These are phyloP conservation scores for Cercis canadensis DNA, from an alignment of 306 rosid species.

Conservation along the genomic window DNA sequence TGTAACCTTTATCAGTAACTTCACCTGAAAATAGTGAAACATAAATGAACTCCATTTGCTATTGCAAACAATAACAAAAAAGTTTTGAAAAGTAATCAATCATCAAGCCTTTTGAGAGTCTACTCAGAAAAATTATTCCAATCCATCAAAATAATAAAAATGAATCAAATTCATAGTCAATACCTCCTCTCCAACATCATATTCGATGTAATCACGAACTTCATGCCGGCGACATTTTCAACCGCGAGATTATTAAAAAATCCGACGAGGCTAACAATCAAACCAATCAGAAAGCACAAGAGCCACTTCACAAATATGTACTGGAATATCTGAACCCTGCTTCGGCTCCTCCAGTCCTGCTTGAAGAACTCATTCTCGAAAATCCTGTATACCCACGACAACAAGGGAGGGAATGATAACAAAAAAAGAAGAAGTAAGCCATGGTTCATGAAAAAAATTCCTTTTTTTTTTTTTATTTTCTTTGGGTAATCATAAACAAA, in stretches of 20 bases:
- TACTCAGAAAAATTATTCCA: background rate
- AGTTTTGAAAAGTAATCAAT: constrained; percentile 1
- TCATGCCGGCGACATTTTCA: constrained; percentile 89
- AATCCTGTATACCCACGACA: constrained; percentile 52
- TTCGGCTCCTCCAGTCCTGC: constrained; percentile 93
- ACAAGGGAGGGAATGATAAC: background rate
- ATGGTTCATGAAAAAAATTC: constrained; percentile 15
- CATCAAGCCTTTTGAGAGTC: no score
- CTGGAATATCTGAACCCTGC: constrained; percentile 59
- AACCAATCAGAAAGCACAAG: constrained; percentile 67
- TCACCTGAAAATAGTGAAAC: background rate
- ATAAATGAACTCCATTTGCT: constrained; percentile 8
- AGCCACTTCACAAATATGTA: constrained; percentile 81
- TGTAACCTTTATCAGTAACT: constrained; percentile 35
- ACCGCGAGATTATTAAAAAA: constrained; percentile 89
- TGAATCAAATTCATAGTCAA: background rate
- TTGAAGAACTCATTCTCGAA: constrained; percentile 82
- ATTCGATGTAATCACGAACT: constrained; percentile 88
- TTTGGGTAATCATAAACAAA: no score
- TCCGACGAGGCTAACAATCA: constrained; percentile 69
- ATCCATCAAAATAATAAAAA: background rate
- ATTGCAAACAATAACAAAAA: background rate
- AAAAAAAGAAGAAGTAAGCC: background rate
- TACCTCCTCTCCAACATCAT: constrained; percentile 84
- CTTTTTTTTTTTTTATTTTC: background rate